phyloP scores from a whole-genome alignment of 2,329 filamentous ascomycete genomes.

The Penicillium griseofulvum region DNA sequence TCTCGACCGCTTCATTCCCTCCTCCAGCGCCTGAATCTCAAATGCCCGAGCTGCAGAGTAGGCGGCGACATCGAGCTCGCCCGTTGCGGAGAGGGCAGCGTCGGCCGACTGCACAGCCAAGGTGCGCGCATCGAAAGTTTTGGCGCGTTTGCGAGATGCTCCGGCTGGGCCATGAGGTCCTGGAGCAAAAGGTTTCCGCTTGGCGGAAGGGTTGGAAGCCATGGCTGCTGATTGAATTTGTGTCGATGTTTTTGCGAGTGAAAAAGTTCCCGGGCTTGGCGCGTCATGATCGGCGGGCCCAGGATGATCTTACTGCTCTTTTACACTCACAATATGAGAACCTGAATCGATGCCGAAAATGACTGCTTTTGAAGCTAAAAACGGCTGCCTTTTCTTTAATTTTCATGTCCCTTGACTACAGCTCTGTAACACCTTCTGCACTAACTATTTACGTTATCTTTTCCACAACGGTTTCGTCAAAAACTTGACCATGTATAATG shows the following conservation, averaged over 20 bases:
- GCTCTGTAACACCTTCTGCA: too few relatives aligned
- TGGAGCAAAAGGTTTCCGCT: conserved; percentile 31
- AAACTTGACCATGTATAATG: too few relatives aligned
- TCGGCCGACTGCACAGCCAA: conserved; percentile 47
- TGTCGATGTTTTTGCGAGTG: conserved; percentile 3
- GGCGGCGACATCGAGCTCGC: conserved; percentile 78
- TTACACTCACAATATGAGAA: neutral
- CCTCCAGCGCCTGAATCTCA: conserved; percentile 81
- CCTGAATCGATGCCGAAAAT: too few relatives aligned
- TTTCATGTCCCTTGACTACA: too few relatives aligned
- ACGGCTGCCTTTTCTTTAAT: too few relatives aligned
- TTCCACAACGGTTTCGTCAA: too few relatives aligned
- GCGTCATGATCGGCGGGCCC: conserved; percentile 24
- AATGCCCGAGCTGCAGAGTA: conserved; percentile 85
- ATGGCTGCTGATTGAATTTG: conserved; percentile 26
- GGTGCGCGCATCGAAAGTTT: conserved; percentile 43
- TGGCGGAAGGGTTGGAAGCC: conserved; percentile 30
- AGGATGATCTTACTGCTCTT: neutral
- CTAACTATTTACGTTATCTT: too few relatives aligned
- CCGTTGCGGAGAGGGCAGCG: conserved; percentile 56
- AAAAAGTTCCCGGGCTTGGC: conserved; percentile 27
- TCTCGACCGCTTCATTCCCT: conserved; percentile 75
- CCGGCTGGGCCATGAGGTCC: conserved; percentile 24
- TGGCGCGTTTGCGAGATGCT: conserved; percentile 43
- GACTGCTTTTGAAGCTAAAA: too few relatives aligned